Evolutionary conservation across 495 filamentous ascomycete species (phyloP).

Genomic region (Podospora didyma): DNA sequence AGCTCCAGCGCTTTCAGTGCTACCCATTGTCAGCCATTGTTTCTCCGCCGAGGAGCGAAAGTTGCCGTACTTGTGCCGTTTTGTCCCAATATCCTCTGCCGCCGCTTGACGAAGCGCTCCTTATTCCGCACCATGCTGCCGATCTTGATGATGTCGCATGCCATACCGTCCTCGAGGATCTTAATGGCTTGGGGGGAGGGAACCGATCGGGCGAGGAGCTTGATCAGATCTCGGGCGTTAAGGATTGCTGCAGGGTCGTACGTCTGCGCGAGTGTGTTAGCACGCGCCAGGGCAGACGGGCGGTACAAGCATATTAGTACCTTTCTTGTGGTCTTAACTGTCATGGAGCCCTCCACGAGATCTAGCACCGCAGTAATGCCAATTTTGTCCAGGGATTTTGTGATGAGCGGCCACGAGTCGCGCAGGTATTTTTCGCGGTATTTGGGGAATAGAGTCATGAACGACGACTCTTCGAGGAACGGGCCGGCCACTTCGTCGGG

Average conservation of each 20-base stretch:
- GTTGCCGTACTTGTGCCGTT: slow-evolving; percentile 26
- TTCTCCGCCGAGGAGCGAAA: background rate
- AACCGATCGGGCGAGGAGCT: slow-evolving; percentile 85
- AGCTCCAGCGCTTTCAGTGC: slow-evolving; percentile 87
- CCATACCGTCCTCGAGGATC: slow-evolving; percentile 86
- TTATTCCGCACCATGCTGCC: slow-evolving; percentile 84
- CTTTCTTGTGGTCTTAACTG: slow-evolving; percentile 81
- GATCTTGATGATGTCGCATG: slow-evolving; percentile 93
- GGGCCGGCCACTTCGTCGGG: slow-evolving; percentile 81
- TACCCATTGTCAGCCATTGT: slow-evolving; percentile 9
- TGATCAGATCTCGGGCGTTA: slow-evolving; percentile 91
- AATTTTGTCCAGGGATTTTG: slow-evolving; percentile 72
- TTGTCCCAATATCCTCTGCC: slow-evolving; percentile 82
- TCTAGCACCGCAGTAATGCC: slow-evolving; percentile 87
- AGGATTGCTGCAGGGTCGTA: slow-evolving; percentile 92
- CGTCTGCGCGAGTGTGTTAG: slow-evolving; percentile 51
- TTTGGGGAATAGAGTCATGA: slow-evolving; percentile 91
- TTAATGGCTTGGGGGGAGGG: slow-evolving; percentile 90
- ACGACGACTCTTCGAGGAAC: slow-evolving; percentile 85
- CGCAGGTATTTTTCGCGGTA: slow-evolving; percentile 94
- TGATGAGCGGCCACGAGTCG: slow-evolving; percentile 83
- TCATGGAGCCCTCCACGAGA: slow-evolving; percentile 94
- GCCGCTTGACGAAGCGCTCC: slow-evolving; percentile 93
- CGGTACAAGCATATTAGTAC: background rate
- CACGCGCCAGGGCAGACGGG: too few species aligned